A percentile compares a stretch with the other conserved stretches of the same genome.
These are phyloP conservation scores for Geotrichum cucujoidarum DNA, from an alignment of 1,139 yeast genomes.

Conservation along the genomic window DNA sequence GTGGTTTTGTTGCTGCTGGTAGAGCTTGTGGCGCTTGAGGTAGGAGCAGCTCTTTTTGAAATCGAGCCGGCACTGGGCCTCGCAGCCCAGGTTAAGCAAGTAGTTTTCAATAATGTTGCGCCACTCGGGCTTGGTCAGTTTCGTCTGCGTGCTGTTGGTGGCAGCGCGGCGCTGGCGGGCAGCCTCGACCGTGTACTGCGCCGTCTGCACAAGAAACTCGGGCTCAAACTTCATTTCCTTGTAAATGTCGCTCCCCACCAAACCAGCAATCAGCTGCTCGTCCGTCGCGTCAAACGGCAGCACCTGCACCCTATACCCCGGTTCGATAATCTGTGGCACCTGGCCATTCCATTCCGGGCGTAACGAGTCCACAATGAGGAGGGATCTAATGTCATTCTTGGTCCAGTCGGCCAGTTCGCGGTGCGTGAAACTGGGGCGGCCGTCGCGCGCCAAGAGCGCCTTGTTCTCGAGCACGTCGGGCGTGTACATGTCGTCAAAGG, in stretches of 20 bases:
- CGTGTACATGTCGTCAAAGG: constrained; percentile 51
- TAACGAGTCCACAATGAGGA: constrained; percentile 48
- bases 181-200: constrained; percentile 52
- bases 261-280: constrained; percentile 43
- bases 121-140: constrained; percentile 52
- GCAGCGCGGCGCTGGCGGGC: constrained; percentile 40
- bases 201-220: constrained; percentile 51
- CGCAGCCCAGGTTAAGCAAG: constrained; percentile 58
- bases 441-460: constrained; percentile 41
- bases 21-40: constrained; percentile 39
- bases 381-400: constrained; percentile 57
- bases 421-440: constrained; percentile 57
- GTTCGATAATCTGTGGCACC: constrained; percentile 45
- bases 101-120: constrained; percentile 64
- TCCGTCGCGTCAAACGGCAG: constrained; percentile 51
- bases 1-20: neutral
- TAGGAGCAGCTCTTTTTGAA: constrained; percentile 47
- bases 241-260: constrained; percentile 55
- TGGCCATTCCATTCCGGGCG: constrained; percentile 49
- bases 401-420: constrained; percentile 61
- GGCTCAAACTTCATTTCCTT: constrained; percentile 52
- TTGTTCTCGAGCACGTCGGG: constrained; percentile 39
- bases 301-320: constrained; percentile 41
- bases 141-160: neutral
- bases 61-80: constrained; percentile 60